These are phyloP conservation scores for Trametes gibbosa DNA, from an alignment of 768 basidiomycete species.

Conservation along the genomic window DNA sequence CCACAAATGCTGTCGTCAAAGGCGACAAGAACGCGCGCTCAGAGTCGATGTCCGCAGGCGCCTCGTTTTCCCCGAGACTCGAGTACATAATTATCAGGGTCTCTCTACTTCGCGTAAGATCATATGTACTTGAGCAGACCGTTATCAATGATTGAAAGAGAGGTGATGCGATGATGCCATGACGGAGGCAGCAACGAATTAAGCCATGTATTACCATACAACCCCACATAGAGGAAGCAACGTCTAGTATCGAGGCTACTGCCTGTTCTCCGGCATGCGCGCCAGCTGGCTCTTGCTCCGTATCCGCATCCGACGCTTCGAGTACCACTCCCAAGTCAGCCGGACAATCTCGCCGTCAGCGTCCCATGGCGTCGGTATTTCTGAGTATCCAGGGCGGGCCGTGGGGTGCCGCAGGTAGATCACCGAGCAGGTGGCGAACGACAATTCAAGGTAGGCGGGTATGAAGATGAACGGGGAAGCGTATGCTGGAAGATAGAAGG, in stretches of 20 bases:
- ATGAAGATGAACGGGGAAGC: slow-evolving; percentile 92
- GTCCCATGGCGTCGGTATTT: slow-evolving; percentile 94
- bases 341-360: slow-evolving; percentile 93
- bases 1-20: no score
- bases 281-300: slow-evolving; percentile 61
- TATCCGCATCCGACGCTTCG: slow-evolving; percentile 63
- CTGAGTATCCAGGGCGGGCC: slow-evolving; percentile 92
- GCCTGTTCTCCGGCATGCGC: slow-evolving; percentile 66
- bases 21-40: no score
- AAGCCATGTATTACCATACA: slow-evolving; percentile 19
- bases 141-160: neutral
- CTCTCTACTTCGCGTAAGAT: no score
- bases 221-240: neutral
- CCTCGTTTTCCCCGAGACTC: no score
- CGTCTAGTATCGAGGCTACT: slow-evolving; percentile 14
- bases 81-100: no score
- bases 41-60: no score
- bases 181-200: slow-evolving; percentile 10
- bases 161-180: neutral
- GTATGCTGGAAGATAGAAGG: slow-evolving; percentile 83
- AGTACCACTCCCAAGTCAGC: slow-evolving; percentile 96
- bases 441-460: slow-evolving; percentile 85
- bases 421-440: slow-evolving; percentile 85
- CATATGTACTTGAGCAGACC: no score
- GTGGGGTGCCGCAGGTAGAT: slow-evolving; percentile 96